Conservation (phyloP, 495 filamentous ascomycete species). For the Penicillium cinerascens region DNA sequence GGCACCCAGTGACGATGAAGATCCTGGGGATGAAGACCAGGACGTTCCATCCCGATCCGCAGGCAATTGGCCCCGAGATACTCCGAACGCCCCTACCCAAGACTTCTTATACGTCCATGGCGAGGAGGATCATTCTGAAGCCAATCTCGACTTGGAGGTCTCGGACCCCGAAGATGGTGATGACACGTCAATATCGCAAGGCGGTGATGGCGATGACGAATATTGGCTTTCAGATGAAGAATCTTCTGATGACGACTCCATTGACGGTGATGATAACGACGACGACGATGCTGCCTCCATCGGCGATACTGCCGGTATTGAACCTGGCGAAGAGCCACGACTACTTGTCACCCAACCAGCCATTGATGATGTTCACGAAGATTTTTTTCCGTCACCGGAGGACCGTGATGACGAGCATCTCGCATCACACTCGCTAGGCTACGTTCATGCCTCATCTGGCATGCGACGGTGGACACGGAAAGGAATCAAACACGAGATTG, state of each 20-base stretch:
- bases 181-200: constrained; percentile 30
- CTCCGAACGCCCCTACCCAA: constrained; percentile 11
- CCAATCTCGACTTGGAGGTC: constrained; percentile 44
- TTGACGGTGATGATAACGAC: constrained; percentile 43
- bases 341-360: constrained; percentile 81
- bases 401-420: constrained; percentile 72
- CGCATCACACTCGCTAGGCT: constrained; percentile 70
- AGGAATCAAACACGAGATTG: constrained; percentile 81
- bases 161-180: constrained; percentile 47
- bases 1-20: constrained; percentile 63
- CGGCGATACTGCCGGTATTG: constrained; percentile 82
- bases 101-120: constrained; percentile 32
- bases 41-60: constrained; percentile 34
- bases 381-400: constrained; percentile 64
- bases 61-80: constrained; percentile 29
- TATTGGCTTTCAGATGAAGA: constrained; percentile 44
- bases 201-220: constrained; percentile 34
- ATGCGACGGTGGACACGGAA: constrained; percentile 65
- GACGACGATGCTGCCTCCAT: constrained; percentile 62
- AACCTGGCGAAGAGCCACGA: constrained; percentile 66
- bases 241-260: constrained; percentile 45
- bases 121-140: constrained; percentile 32
- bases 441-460: constrained; percentile 85
- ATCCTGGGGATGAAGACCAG: constrained; percentile 25
- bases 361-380: constrained; percentile 77